Conservation (phyloP, 345 rosid genomes). For the Carallia brachiata region DNA sequence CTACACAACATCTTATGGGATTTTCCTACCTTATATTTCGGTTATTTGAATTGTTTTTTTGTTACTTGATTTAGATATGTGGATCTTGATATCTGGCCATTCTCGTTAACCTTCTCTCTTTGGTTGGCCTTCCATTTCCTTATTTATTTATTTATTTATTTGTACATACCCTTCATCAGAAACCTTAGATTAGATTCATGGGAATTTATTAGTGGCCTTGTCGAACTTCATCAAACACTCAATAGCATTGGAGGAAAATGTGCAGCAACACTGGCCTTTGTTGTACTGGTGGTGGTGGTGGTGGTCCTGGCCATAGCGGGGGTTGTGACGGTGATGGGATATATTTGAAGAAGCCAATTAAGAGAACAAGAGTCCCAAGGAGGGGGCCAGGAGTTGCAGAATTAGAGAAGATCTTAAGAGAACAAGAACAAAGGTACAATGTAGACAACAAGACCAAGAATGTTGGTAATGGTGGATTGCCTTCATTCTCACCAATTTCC, state of each 20-base stretch:
- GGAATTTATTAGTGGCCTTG: slow-evolving; percentile 5
- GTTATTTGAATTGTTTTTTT: slow-evolving; percentile 37
- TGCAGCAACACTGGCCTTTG: slow-evolving; percentile 42
- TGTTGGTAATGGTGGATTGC: neutral
- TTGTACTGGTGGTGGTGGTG: slow-evolving; percentile 28
- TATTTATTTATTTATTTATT: neutral
- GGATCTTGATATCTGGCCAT: slow-evolving; percentile 37
- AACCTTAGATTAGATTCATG: slow-evolving; percentile 14
- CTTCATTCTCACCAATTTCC: slow-evolving; percentile 8
- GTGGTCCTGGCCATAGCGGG: slow-evolving; percentile 16
- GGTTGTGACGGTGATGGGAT: slow-evolving; percentile 28
- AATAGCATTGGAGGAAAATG: slow-evolving; percentile 25
- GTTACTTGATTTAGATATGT: slow-evolving; percentile 40
- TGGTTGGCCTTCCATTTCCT: slow-evolving; percentile 13
- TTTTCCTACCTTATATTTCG: slow-evolving; percentile 59
- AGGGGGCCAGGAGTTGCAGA: slow-evolving; percentile 90
- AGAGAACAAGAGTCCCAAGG: slow-evolving; percentile 45
- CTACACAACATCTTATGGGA: slow-evolving; percentile 33
- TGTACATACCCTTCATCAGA: neutral
- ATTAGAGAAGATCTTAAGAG: slow-evolving; percentile 70
- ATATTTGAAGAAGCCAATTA: slow-evolving; percentile 34
- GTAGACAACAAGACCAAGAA: slow-evolving; percentile 1
- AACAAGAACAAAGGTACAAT: slow-evolving; percentile 38
- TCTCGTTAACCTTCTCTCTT: slow-evolving; percentile 23
- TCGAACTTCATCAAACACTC: neutral